Percentiles rank a stretch among this genome's conserved stretches.
These are phyloP conservation scores for Rosa multiflora DNA, from an alignment of 306 rosid species.

Conservation along the genomic window DNA sequence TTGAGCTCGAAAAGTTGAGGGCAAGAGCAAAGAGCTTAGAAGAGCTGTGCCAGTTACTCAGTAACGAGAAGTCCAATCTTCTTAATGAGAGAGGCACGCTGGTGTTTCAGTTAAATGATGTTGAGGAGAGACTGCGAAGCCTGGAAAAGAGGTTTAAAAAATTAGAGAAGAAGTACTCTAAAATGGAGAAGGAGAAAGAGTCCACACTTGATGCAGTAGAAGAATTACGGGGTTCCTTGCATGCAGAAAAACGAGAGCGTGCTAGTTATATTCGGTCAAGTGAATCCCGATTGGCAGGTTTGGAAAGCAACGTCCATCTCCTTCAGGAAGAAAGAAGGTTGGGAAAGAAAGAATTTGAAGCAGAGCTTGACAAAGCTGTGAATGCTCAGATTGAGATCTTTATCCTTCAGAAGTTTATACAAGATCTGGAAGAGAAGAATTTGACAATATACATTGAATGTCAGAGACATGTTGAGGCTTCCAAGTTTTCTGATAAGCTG, in stretches of 20 bases:
- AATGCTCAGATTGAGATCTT: constrained; percentile 94
- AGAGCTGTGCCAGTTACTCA: constrained; percentile 68
- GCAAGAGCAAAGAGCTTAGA: constrained; percentile 76
- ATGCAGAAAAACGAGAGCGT: constrained; percentile 61
- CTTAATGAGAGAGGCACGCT: constrained; percentile 65
- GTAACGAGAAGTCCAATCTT: constrained; percentile 69
- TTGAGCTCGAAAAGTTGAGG: constrained; percentile 84
- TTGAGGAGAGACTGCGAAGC: constrained; percentile 63
- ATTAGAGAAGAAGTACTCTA: constrained; percentile 66
- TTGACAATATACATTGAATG: constrained; percentile 52
- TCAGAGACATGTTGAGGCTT: constrained; percentile 72
- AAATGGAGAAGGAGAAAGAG: constrained; percentile 74
- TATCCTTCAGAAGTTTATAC: constrained; percentile 81
- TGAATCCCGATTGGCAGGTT: constrained; percentile 57
- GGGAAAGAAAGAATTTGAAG: constrained; percentile 83
- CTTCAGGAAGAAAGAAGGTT: constrained; percentile 58
- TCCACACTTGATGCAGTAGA: constrained; percentile 54
- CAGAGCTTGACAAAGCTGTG: constrained; percentile 81
- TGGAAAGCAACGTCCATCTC: constrained; percentile 57
- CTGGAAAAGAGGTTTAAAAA: constrained; percentile 70
- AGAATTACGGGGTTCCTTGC: constrained; percentile 61
- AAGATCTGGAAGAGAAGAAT: constrained; percentile 92
- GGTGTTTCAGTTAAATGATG: constrained; percentile 62
- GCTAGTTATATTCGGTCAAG: constrained; percentile 54
- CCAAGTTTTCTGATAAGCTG: constrained; percentile 68